Percentiles rank a stretch among this genome's conserved stretches.
These are phyloP conservation scores for Fagus sylvatica DNA, from an alignment of 306 rosid genomes.

Conservation along the genomic window DNA sequence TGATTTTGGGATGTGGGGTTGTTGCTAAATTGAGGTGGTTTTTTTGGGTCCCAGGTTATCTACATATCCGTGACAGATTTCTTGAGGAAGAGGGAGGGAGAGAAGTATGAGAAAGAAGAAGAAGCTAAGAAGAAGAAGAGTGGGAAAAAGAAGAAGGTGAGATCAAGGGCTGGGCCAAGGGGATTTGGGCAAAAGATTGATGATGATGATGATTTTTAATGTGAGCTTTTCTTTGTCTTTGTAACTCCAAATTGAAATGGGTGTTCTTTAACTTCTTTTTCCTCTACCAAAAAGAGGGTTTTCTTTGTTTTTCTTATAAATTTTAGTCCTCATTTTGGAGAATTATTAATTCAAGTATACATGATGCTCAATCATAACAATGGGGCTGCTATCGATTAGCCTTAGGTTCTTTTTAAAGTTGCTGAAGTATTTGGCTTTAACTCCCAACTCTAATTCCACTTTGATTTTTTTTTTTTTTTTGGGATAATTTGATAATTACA, in stretches of 20 bases:
- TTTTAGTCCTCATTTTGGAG: background rate
- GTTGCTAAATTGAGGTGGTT: slow-evolving; percentile 3
- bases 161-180: slow-evolving; percentile 67
- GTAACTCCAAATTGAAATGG: slow-evolving; percentile 2
- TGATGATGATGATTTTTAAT: slow-evolving; percentile 18
- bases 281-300: background rate
- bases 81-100: slow-evolving; percentile 84
- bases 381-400: background rate
- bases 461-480: too few species aligned
- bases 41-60: slow-evolving; percentile 51
- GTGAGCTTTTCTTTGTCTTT: background rate
- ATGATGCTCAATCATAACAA: background rate
- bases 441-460: background rate
- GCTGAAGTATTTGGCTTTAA: background rate
- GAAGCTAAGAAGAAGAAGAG: slow-evolving; percentile 35
- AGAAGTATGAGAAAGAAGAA: slow-evolving; percentile 82
- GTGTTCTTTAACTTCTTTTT: background rate
- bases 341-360: background rate
- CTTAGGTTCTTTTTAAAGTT: background rate
- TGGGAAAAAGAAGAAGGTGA: slow-evolving; percentile 51
- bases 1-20: background rate
- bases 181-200: slow-evolving; percentile 80
- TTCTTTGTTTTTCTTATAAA: background rate
- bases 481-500: too few species aligned
- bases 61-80: slow-evolving; percentile 79